Conservation (phyloP, 2,329 filamentous ascomycete genomes). For the Fusarium chaquense region DNA sequence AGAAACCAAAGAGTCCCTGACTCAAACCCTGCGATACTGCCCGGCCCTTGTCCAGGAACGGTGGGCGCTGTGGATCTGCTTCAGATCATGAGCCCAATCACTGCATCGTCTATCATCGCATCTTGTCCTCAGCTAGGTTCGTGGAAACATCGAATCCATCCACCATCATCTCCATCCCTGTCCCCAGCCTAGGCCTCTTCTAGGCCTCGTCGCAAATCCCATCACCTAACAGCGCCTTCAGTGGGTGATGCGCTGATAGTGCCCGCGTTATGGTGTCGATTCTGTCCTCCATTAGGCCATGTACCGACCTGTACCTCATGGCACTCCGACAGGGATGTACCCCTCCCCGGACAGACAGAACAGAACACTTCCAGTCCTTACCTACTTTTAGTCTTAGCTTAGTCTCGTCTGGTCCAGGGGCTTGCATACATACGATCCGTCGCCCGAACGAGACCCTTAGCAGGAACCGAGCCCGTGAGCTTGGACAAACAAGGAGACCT, state of each 20-base stretch:
- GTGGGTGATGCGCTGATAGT: slow-evolving; percentile 22
- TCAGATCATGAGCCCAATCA: slow-evolving; percentile 29
- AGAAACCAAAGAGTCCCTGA: slow-evolving; percentile 42
- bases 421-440: slow-evolving; percentile 32
- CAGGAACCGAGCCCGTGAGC: slow-evolving; percentile 20
- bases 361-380: slow-evolving; percentile 7
- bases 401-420: slow-evolving; percentile 37
- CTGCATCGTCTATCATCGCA: slow-evolving; percentile 33
- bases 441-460: slow-evolving; percentile 36
- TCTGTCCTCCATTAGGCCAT: slow-evolving; percentile 2
- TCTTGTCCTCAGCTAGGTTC: slow-evolving; percentile 31
- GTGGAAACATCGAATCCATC: slow-evolving; percentile 43
- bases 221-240: slow-evolving; percentile 23
- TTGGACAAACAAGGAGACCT: slow-evolving; percentile 35
- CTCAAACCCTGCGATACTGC: slow-evolving; percentile 42
- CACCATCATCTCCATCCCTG: slow-evolving; percentile 33
- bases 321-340: slow-evolving; percentile 1
- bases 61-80: slow-evolving; percentile 40
- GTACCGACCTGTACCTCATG: slow-evolving; percentile 7
- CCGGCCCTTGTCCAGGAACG: slow-evolving; percentile 45
- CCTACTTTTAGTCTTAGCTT: slow-evolving; percentile 5
- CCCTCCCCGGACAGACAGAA: slow-evolving; percentile 12
- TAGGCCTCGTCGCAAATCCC: slow-evolving; percentile 41
- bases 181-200: slow-evolving; percentile 33
- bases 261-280: slow-evolving; percentile 25